Evolutionary conservation across 1,139 yeast species (phyloP), one percentile per base, ranked within the genome.

Genomic region (Yamadazyma diddensiae): DNA sequence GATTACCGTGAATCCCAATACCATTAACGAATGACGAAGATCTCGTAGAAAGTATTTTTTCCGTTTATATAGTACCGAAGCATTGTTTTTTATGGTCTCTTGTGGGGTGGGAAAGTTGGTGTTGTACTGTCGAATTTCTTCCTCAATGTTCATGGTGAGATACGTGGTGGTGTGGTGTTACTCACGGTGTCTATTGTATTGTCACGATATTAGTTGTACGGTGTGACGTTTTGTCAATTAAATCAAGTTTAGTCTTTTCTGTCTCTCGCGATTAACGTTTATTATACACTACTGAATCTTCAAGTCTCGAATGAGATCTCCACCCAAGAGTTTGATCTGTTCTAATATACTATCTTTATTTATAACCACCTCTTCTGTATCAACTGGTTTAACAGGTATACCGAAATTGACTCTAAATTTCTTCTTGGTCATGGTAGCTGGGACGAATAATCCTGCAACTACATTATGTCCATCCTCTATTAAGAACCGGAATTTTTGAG

Each of bases 351-450:
- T 85, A n/a, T 76, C 81, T 51, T 76, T 81, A 57, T 90, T 87
- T 35, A 88, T 64, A 29, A 64, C 64, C n/a, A 85, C 85, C 34
- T 67, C 77, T 19, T 62, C 73, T 28, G 54, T 47, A 17, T 62
- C 73, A 5, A 69, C 58, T 1, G 95, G 95, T 51, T 73, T 73
- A 31, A 82, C 73, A 45, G 87, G 83, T 47, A 78, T 81, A 16
- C 90, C 94, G 43, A 84, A 61, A 46, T 82, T 86, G 17, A 84
- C 95, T 51, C 82, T 81, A 62, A 88, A 88, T 52, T 79, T 80
- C 59, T 75, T 78, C 28, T 65, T 63, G 29, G 70, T 60, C 40
- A 72, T 52, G 15, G 74, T 62, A 6, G 73, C 64, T 3, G 95
- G 95, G 36, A 83, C 77, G 64, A 92, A 81, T 33, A 90, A 63